Conservation (phyloP, 2,329 filamentous ascomycete species). For the Penicillium sp. region DNA sequence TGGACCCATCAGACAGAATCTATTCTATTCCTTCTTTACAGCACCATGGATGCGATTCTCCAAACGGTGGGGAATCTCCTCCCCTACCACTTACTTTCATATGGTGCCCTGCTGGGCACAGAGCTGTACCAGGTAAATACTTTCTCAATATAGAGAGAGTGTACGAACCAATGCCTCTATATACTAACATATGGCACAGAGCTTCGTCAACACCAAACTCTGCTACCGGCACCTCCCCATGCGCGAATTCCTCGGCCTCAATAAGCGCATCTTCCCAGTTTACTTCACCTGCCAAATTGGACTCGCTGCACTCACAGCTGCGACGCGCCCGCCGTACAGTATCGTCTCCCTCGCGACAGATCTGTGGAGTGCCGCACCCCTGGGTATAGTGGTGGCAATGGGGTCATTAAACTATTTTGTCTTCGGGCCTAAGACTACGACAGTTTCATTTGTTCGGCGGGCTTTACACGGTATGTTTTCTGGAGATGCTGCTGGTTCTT, state of each 20-base stretch:
- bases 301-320: conserved; percentile 34
- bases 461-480: conserved; percentile 21
- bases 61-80: conserved; percentile 17
- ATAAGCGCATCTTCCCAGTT: conserved; percentile 42
- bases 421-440: conserved; percentile 39
- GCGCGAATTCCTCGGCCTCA: conserved; percentile 39
- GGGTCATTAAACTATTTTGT: conserved; percentile 37
- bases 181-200: conserved; percentile 29
- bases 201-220: conserved; percentile 44
- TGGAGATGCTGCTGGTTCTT: neutral
- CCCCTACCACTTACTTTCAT: conserved; percentile 40
- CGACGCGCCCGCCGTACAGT: conserved; percentile 36
- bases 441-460: conserved; percentile 33
- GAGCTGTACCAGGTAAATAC: conserved; percentile 35
- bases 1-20: too few relatives aligned
- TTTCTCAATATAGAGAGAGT: too few relatives aligned
- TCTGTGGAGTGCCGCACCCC: conserved; percentile 25
- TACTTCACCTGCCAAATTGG: conserved; percentile 42
- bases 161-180: too few relatives aligned
- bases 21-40: too few relatives aligned
- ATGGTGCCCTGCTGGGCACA: conserved; percentile 41
- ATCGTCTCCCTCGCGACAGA: conserved; percentile 26
- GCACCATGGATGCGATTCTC: conserved; percentile 19
- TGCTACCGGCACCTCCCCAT: conserved; percentile 36
- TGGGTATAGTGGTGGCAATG: conserved; percentile 32